phyloP scores from a whole-genome alignment of 139 green algal species.

The Asterochloris erici region DNA sequence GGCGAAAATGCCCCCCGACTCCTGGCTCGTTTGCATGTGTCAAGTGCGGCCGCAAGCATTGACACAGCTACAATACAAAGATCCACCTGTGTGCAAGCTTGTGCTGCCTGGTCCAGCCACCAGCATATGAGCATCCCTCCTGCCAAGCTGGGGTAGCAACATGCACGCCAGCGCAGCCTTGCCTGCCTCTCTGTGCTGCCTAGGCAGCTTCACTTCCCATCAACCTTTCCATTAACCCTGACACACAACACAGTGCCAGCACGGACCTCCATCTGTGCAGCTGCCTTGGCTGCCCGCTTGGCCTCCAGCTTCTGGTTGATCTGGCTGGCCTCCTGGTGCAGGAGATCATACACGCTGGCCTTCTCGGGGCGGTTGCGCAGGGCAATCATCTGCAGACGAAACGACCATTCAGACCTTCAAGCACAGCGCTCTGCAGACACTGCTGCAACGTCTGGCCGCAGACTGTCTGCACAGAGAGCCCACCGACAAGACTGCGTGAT shows the following conservation, averaged over 20 bases:
- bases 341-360: constrained; percentile 9
- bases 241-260: background rate
- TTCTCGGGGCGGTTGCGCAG: background rate
- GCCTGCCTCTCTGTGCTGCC: background rate
- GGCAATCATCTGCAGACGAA: constrained; percentile 5
- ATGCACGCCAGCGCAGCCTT: background rate
- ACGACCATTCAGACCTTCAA: no score
- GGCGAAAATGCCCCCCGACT: no score
- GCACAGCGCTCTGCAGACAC: no score
- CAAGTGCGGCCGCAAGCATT: no score
- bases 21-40: no score
- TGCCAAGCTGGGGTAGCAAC: background rate
- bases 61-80: no score
- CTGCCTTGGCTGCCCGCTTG: background rate
- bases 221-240: background rate
- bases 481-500: no score
- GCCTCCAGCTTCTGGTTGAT: constrained; percentile 1
- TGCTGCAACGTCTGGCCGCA: no score
- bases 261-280: background rate
- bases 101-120: background rate
- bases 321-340: constrained; percentile 7
- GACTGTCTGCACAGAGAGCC: no score
- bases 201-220: background rate
- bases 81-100: background rate
- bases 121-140: background rate